phyloP scores from a whole-genome alignment of 2,329 filamentous ascomycete genomes.

The Alternaria sp. region DNA sequence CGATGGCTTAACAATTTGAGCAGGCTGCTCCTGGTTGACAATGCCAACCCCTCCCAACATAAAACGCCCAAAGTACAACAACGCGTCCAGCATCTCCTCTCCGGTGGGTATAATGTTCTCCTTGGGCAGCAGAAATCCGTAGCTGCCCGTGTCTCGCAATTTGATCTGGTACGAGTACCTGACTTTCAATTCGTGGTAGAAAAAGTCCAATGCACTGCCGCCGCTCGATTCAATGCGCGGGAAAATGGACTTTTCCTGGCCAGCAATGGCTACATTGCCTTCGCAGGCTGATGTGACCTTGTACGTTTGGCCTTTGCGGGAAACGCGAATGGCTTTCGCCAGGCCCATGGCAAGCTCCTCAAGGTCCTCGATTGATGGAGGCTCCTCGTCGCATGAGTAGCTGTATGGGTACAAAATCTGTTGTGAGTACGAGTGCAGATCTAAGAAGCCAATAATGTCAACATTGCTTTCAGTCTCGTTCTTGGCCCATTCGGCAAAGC shows the following conservation, averaged over 20 bases:
- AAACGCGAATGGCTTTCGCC: constrained; percentile 85
- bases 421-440: constrained; percentile 94
- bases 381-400: constrained; percentile 77
- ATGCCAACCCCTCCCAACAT: constrained; percentile 60
- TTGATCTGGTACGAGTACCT: constrained; percentile 94
- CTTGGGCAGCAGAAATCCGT: constrained; percentile 87
- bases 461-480: constrained; percentile 76
- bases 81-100: constrained; percentile 81
- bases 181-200: constrained; percentile 85
- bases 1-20: neutral
- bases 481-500: constrained; percentile 80
- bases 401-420: constrained; percentile 92
- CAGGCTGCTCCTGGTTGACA: constrained; percentile 1
- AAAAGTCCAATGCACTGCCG: constrained; percentile 91
- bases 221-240: constrained; percentile 75
- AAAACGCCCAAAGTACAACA: constrained; percentile 85
- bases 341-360: constrained; percentile 88
- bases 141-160: constrained; percentile 88
- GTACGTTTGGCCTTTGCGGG: constrained; percentile 71
- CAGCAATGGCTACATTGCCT: constrained; percentile 65
- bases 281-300: constrained; percentile 83
- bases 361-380: constrained; percentile 88
- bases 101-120: constrained; percentile 89
- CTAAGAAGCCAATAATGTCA: constrained; percentile 82
- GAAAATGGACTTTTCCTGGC: constrained; percentile 44